These are phyloP conservation scores for Taphrina flavorubra DNA, from an alignment of 1,139 yeast species.

Conservation along the genomic window DNA sequence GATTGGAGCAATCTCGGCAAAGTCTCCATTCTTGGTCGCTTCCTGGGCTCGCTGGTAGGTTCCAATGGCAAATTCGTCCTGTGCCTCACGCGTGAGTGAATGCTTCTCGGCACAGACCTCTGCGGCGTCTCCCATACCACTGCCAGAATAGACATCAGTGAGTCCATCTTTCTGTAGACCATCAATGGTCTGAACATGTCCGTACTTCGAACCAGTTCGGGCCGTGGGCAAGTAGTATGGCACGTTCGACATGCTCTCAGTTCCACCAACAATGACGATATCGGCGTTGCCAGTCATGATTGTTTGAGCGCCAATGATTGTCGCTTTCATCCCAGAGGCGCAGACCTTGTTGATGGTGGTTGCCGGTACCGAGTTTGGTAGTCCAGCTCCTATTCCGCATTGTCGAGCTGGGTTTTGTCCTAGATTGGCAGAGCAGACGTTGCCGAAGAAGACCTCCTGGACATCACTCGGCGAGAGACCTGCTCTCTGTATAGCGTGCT, in stretches of 20 bases:
- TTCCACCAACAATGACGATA: constrained; percentile 94
- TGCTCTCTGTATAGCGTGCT: constrained; percentile 48
- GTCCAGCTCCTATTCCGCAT: constrained; percentile 89
- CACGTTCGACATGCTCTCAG: constrained; percentile 94
- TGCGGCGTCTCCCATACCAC: constrained; percentile 95
- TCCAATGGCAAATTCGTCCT: constrained; percentile 84
- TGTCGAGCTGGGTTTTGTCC: constrained; percentile 99
- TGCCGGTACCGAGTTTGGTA: constrained; percentile 76
- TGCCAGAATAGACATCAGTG: constrained; percentile 81
- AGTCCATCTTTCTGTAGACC: constrained; percentile 92
- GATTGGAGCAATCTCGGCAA: constrained; percentile 81
- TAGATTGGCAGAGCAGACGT: constrained; percentile 87
- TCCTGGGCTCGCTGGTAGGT: constrained; percentile 85
- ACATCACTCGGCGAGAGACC: constrained; percentile 69
- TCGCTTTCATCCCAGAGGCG: constrained; percentile 94
- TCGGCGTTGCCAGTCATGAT: constrained; percentile 89
- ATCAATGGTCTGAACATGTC: constrained; percentile 77
- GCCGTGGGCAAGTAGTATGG: constrained; percentile 91
- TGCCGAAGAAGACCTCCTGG: constrained; percentile 91
- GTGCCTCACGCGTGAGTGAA: constrained; percentile 68
- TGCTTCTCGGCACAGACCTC: constrained; percentile 88
- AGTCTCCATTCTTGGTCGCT: constrained; percentile 82
- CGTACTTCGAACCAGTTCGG: constrained; percentile 87
- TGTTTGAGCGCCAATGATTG: constrained; percentile 87
- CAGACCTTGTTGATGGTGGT: constrained; percentile 95